Percentiles rank a stretch among this genome's conserved stretches.
Conservation (phyloP, 768 basidiomycete genomes). For the Suillus paluster region DNA sequence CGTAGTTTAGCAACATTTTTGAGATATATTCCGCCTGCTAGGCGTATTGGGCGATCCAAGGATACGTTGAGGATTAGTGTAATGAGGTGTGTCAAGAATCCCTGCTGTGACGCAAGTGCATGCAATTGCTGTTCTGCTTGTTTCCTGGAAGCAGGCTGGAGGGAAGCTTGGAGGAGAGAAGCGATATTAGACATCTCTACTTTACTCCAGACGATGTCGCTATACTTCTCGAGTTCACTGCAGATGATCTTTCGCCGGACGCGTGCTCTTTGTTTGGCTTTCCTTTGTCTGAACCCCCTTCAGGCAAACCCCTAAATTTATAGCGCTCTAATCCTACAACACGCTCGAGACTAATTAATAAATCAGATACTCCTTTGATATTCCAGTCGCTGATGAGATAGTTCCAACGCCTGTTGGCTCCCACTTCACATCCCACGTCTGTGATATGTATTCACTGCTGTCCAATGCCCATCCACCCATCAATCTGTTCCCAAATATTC, state of each 20-base stretch:
- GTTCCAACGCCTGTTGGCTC: too few relatives aligned
- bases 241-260: not conserved
- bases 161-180: constrained; percentile 70
- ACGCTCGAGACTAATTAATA: too few relatives aligned
- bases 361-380: too few relatives aligned
- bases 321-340: not conserved
- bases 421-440: too few relatives aligned
- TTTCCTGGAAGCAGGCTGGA: constrained; percentile 71
- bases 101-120: constrained; percentile 67
- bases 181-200: constrained; percentile 66
- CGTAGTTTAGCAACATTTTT: constrained; percentile 88
- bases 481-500: too few relatives aligned
- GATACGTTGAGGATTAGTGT: constrained; percentile 72
- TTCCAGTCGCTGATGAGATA: too few relatives aligned
- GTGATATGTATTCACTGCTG: too few relatives aligned
- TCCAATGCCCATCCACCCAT: too few relatives aligned
- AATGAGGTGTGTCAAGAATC: constrained; percentile 82
- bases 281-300: not conserved
- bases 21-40: constrained; percentile 88
- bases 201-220: not conserved
- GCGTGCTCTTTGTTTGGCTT: constrained; percentile 16
- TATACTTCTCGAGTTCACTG: not conserved
- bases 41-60: constrained; percentile 70
- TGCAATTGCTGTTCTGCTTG: constrained; percentile 81
- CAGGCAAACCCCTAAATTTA: not conserved